These are phyloP conservation scores for Aspergillus cavernicola DNA, from an alignment of 495 filamentous ascomycete genomes.

Conservation along the genomic window DNA sequence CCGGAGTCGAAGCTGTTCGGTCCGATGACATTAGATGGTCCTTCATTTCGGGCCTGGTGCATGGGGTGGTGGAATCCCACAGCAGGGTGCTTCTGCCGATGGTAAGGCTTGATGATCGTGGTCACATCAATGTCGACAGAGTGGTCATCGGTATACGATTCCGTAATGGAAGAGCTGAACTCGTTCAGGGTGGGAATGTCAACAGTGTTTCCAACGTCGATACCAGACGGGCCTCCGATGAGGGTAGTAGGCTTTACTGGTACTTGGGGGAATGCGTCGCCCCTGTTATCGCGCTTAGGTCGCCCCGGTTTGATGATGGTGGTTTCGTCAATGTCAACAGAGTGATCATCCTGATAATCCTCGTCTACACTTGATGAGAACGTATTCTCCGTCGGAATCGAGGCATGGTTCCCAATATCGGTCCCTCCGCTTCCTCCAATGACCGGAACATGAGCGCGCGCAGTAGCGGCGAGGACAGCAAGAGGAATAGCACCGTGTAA, in stretches of 20 bases:
- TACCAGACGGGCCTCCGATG: background rate
- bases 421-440: background rate
- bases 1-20: constrained; percentile 10
- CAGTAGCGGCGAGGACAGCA: constrained; percentile 36
- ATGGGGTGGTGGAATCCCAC: too few relatives aligned
- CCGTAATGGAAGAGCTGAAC: background rate
- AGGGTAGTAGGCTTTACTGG: too few relatives aligned
- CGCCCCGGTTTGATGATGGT: background rate
- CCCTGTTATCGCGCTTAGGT: background rate
- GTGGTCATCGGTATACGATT: constrained; percentile 5
- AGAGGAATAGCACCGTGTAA: constrained; percentile 38
- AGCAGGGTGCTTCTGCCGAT: background rate
- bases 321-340: constrained; percentile 1
- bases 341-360: constrained; percentile 28
- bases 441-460: constrained; percentile 26
- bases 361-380: constrained; percentile 19
- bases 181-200: background rate
- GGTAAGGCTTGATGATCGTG: background rate
- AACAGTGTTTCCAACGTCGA: constrained; percentile 5
- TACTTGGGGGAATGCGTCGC: too few relatives aligned
- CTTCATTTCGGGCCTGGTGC: background rate
- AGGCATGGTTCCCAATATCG: constrained; percentile 6
- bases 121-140: constrained; percentile 3
- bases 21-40: background rate
- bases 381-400: constrained; percentile 16